Conservation (phyloP, 139 green algal genomes). For the Pseudopediastrum boryanum region DNA sequence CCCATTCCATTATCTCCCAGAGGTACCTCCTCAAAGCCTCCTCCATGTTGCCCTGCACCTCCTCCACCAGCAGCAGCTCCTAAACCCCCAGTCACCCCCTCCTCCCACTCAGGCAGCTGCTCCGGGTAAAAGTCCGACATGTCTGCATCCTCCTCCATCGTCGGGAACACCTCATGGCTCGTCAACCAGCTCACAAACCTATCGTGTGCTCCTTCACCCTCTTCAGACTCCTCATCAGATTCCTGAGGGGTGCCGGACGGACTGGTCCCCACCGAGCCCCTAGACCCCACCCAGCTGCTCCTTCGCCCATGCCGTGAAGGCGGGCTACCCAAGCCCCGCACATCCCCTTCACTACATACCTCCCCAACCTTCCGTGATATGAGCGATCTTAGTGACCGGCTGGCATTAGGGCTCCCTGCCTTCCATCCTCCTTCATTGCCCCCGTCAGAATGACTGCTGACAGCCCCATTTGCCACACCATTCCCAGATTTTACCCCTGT, state of each 20-base stretch:
- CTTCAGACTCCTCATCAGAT: constrained; percentile 4
- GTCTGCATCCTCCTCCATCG: constrained; percentile 24
- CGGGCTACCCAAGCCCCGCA: too few relatives aligned
- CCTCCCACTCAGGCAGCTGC: constrained; percentile 34
- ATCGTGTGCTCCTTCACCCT: constrained; percentile 28
- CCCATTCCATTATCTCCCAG: not conserved
- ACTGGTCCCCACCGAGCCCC: too few relatives aligned
- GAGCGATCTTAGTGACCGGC: too few relatives aligned
- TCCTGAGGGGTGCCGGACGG: too few relatives aligned
- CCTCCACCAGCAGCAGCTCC: not conserved
- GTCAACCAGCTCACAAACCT: constrained; percentile 35
- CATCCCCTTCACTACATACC: too few relatives aligned
- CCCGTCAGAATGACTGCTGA: constrained; percentile 10
- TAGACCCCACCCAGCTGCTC: too few relatives aligned
- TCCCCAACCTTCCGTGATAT: too few relatives aligned
- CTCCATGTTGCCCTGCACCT: not conserved
- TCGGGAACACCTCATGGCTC: constrained; percentile 2
- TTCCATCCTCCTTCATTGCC: too few relatives aligned
- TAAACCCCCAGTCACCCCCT: not conserved
- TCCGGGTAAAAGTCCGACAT: constrained; percentile 29
- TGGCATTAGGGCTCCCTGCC: too few relatives aligned
- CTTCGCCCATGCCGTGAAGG: too few relatives aligned
- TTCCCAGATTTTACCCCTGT: not conserved
- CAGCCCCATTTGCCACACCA: not conserved
- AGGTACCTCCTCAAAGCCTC: not conserved